phyloP scores from a whole-genome alignment of 768 basidiomycete genomes.

The Amanita exitialis region DNA sequence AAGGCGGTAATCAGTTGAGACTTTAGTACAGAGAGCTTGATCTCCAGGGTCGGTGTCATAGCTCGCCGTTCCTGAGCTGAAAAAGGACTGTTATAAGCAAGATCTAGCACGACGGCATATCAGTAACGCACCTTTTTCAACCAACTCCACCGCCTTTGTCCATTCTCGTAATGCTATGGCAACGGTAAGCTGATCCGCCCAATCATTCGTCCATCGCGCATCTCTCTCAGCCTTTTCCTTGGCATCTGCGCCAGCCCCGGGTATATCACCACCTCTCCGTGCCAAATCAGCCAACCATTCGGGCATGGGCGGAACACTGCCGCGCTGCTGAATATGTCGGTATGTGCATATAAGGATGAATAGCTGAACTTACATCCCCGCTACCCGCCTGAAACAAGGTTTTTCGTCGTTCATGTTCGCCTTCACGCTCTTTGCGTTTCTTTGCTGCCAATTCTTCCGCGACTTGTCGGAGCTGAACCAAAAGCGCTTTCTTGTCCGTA shows the following conservation, averaged over 20 bases:
- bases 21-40: conserved; percentile 59
- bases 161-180: conserved; percentile 85
- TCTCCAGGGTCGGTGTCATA: conserved; percentile 38
- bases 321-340: conserved; percentile 8
- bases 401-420: conserved; percentile 83
- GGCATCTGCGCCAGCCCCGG: conserved; percentile 34
- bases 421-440: conserved; percentile 88
- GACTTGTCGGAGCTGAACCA: conserved; percentile 82
- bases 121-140: conserved; percentile 60
- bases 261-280: conserved; percentile 39
- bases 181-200: conserved; percentile 85
- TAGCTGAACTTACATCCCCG: conserved; percentile 23
- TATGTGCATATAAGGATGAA: background rate
- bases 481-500: conserved; percentile 78
- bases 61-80: conserved; percentile 54
- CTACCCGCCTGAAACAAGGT: conserved; percentile 50
- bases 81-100: background rate
- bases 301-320: conserved; percentile 46
- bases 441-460: conserved; percentile 87
- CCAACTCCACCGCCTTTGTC: conserved; percentile 74
- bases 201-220: conserved; percentile 81
- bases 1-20: conserved; percentile 61
- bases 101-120: background rate
- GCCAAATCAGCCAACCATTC: conserved; percentile 73
- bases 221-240: conserved; percentile 77